phyloP scores from a whole-genome alignment of 495 filamentous ascomycete genomes.

The Aspergillus bertholletiae region DNA sequence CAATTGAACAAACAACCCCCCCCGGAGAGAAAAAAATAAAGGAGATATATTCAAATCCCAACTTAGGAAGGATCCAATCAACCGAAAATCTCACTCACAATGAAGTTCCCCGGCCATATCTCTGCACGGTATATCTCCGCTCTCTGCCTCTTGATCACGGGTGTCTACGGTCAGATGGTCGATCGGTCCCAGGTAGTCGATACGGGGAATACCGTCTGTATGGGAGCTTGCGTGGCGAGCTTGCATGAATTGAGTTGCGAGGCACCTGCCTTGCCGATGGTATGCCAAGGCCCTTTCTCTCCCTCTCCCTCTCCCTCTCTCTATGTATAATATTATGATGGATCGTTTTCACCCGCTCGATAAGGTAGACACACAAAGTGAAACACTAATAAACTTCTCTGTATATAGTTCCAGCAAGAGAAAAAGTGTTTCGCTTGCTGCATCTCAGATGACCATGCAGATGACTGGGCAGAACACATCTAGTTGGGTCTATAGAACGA shows the following conservation, averaged over 20 bases:
- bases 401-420: no score
- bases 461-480: no score
- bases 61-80: no score
- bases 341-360: no score
- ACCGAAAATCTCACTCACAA: not conserved
- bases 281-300: conserved; percentile 6
- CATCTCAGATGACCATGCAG: no score
- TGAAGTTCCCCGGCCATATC: not conserved
- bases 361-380: no score
- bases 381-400: no score
- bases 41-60: not conserved
- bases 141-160: conserved; percentile 6
- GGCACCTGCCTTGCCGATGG: conserved; percentile 16
- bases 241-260: conserved; percentile 10
- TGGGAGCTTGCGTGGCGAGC: conserved; percentile 18
- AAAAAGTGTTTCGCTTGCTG: no score
- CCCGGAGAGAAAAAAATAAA: not conserved
- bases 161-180: conserved; percentile 14
- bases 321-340: no score
- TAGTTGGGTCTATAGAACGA: no score
- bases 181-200: conserved; percentile 14
- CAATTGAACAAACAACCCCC: no score
- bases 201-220: conserved; percentile 26
- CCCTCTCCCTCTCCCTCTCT: no score
- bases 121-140: not conserved